Evolutionary conservation across 345 rosid genomes (phyloP).

Genomic region (Carallia brachiata): DNA sequence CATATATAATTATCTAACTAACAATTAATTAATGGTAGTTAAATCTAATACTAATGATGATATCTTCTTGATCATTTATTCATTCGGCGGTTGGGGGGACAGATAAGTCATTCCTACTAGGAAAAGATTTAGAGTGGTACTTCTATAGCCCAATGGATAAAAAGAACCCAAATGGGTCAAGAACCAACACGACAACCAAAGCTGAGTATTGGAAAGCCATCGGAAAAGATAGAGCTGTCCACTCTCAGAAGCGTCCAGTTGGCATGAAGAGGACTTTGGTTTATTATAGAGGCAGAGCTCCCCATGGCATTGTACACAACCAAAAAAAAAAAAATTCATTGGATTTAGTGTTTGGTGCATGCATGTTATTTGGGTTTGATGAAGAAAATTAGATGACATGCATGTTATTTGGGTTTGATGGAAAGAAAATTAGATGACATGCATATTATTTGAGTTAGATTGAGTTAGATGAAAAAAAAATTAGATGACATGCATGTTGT

Average conservation of each 20-base stretch:
- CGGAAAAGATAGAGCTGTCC: slow-evolving; percentile 54
- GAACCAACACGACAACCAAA: slow-evolving; percentile 69
- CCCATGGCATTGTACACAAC: slow-evolving; percentile 34
- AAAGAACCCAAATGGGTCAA: slow-evolving; percentile 77
- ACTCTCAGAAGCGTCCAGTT: slow-evolving; percentile 44
- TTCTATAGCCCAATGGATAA: slow-evolving; percentile 72
- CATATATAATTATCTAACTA: too few species aligned
- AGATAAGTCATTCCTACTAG: slow-evolving; percentile 69
- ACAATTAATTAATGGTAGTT: background rate
- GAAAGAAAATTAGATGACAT: too few species aligned
- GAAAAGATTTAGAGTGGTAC: slow-evolving; percentile 84
- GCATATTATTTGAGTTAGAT: too few species aligned
- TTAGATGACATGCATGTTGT: too few species aligned
- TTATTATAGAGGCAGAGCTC: slow-evolving; percentile 62
- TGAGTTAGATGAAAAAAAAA: too few species aligned
- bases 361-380: too few species aligned
- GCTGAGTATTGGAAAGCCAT: slow-evolving; percentile 82
- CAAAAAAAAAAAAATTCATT: too few species aligned
- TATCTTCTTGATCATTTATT: too few species aligned
- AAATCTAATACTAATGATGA: background rate
- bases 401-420: too few species aligned
- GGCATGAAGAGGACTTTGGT: slow-evolving; percentile 86
- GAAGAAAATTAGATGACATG: too few species aligned
- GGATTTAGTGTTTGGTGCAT: too few species aligned
- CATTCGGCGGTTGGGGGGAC: background rate